A percentile compares a stretch with the other conserved stretches of the same genome.
These are phyloP conservation scores for Talaromyces piceae DNA, from an alignment of 2,329 filamentous ascomycete species.

Conservation along the genomic window DNA sequence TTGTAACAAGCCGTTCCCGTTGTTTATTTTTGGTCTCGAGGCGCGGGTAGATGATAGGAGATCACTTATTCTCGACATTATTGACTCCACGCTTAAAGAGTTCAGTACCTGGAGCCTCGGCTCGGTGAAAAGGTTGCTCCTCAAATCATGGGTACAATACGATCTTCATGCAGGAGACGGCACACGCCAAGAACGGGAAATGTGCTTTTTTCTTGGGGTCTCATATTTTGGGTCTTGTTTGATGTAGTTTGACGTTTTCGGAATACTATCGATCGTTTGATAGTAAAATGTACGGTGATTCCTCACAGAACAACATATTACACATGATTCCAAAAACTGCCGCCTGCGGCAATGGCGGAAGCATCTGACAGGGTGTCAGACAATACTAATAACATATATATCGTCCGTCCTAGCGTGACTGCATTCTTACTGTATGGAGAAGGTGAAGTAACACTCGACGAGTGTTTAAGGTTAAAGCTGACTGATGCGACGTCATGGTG, in stretches of 20 bases:
- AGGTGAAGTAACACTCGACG: no score
- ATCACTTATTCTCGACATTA: not conserved
- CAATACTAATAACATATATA: no score
- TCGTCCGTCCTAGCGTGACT: no score
- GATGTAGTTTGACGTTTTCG: not conserved
- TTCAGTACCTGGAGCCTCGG: not conserved
- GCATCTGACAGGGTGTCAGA: no score
- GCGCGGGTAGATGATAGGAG: not conserved
- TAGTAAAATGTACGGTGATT: no score
- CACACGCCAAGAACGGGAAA: not conserved
- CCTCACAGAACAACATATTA: no score
- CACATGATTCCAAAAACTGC: no score
- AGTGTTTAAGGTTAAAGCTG: no score
- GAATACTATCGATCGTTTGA: not conserved
- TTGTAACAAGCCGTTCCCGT: conserved; percentile 6
- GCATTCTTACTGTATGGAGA: no score
- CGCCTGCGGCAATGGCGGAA: no score
- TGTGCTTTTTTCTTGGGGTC: not conserved
- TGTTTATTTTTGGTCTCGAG: conserved; percentile 2
- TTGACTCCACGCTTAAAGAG: not conserved
- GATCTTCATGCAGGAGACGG: not conserved
- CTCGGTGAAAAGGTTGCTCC: not conserved
- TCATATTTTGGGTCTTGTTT: not conserved
- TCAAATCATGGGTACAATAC: conserved; percentile 6
- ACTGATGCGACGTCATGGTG: not conserved